Base-by-base conservation (phyloP, 371 early-diverging fungal species). In the Saksenaea vasiformis region DNA sequence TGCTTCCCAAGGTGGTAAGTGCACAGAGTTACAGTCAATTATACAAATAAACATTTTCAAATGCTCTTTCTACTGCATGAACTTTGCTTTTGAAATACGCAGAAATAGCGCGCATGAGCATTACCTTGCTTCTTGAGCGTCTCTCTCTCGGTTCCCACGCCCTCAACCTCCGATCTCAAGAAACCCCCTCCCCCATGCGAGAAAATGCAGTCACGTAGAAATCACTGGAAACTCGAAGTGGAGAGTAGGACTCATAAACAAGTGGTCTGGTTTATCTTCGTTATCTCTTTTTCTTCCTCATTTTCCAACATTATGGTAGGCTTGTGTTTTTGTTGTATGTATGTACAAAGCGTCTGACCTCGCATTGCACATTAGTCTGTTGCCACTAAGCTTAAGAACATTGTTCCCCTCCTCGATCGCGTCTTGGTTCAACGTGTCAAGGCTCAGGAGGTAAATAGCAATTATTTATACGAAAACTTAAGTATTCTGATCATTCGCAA, bases 381-480 rank as follows among this genome's bases (percentile, higher is more conserved):
- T 65, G 69, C 75, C 51, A 65, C 26, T 47, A 82, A 79, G 63
- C 44, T 80, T 68, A 92, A 91, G 85, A 83, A 86, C 68, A 87
- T 95, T 73, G 79, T 95, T 51, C 97, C 99, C 64, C 93, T 98
- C 71, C 90, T 97, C 64, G 98, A 98, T 87, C 94, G 99, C 69
- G 95, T 99, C 62, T 91, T 99, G 56, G 88, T 99, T 69, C 94
- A 96, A 83, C 91, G 97, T 65, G 79, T 97, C 80, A 98, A 98
- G 89, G 90, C 98, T 56, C 91, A 90, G 67, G 91, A 95, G 84
- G 95, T 94, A 87, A 68, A 1, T 5, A n/a, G 53, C 26, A 3
- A 11, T 39, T 39, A 10, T 11, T 39, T 24, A 28, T 39, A 59
- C 54, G 17, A 22, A 17, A 36, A 15, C 14, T 24, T 14, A 37